Evolutionary conservation across 805 yeast genomes (phyloP).

Genomic region (Cyberlindnera euphorbiae): DNA sequence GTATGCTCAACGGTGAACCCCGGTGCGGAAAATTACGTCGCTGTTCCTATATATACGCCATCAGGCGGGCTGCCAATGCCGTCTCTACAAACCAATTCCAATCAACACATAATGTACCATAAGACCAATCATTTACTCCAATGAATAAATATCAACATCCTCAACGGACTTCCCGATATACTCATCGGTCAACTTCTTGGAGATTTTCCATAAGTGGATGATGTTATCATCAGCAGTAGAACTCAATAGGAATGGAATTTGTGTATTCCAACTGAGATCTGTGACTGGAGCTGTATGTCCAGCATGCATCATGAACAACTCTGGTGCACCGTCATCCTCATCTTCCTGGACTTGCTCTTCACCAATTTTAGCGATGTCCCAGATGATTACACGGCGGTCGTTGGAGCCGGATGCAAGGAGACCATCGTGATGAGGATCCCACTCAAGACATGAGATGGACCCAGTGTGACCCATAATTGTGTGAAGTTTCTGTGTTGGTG

Average conservation of each 20-base stretch:
- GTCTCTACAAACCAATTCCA: no score
- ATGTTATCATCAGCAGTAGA: slow-evolving; percentile 44
- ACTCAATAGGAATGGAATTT: slow-evolving; percentile 70
- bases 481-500: slow-evolving; percentile 46
- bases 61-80: no score
- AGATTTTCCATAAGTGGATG: slow-evolving; percentile 41
- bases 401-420: slow-evolving; percentile 71
- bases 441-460: slow-evolving; percentile 65
- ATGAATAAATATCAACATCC: slow-evolving; percentile 17
- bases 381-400: slow-evolving; percentile 71
- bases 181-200: slow-evolving; percentile 32
- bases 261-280: slow-evolving; percentile 65
- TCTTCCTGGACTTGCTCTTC: slow-evolving; percentile 84
- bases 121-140: slow-evolving; percentile 15
- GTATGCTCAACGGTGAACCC: no score
- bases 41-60: slow-evolving; percentile 6
- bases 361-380: slow-evolving; percentile 80
- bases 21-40: no score
- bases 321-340: slow-evolving; percentile 88
- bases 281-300: slow-evolving; percentile 80
- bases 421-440: slow-evolving; percentile 75
- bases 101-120: no score
- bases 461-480: slow-evolving; percentile 79
- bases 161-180: slow-evolving; percentile 15
- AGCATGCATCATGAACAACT: slow-evolving; percentile 85